These are phyloP conservation scores for Penicillium ochrochloron DNA, from an alignment of 495 filamentous ascomycete species.

Conservation along the genomic window DNA sequence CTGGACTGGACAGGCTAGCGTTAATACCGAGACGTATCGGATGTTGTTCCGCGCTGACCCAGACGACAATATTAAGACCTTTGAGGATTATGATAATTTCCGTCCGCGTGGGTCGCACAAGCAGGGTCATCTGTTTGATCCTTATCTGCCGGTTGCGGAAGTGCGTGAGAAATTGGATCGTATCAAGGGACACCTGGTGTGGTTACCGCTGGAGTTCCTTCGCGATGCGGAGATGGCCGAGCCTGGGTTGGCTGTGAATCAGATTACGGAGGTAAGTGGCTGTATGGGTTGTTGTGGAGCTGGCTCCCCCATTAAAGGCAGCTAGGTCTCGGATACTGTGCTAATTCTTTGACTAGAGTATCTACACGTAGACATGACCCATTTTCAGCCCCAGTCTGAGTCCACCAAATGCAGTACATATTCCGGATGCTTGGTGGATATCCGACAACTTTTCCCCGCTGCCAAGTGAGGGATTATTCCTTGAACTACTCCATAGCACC, in stretches of 20 bases:
- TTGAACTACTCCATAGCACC: neutral
- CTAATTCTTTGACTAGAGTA: conserved; percentile 36
- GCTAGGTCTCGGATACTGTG: neutral
- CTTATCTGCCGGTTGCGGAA: conserved; percentile 68
- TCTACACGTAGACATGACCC: conserved; percentile 42
- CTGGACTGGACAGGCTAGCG: conserved; percentile 78
- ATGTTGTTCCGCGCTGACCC: conserved; percentile 92
- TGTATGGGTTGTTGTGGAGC: neutral
- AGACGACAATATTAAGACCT: conserved; percentile 85
- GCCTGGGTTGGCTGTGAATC: conserved; percentile 76
- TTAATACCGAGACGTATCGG: conserved; percentile 83
- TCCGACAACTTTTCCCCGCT: neutral
- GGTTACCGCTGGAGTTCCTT: conserved; percentile 92
- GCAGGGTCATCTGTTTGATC: conserved; percentile 83
- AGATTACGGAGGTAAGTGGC: conserved; percentile 63
- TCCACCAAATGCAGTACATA: neutral
- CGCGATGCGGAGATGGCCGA: conserved; percentile 89
- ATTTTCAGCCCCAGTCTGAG: neutral
- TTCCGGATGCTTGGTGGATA: neutral
- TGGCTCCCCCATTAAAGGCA: neutral
- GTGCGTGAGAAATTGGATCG: conserved; percentile 75
- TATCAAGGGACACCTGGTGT: conserved; percentile 89
- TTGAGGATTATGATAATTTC: conserved; percentile 85
- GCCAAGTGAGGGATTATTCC: neutral
- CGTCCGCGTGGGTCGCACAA: conserved; percentile 68